Percentiles rank a stretch among this genome's conserved stretches.
phyloP scores from a whole-genome alignment of 148 eudicot genomes.

The Cornus florida region DNA sequence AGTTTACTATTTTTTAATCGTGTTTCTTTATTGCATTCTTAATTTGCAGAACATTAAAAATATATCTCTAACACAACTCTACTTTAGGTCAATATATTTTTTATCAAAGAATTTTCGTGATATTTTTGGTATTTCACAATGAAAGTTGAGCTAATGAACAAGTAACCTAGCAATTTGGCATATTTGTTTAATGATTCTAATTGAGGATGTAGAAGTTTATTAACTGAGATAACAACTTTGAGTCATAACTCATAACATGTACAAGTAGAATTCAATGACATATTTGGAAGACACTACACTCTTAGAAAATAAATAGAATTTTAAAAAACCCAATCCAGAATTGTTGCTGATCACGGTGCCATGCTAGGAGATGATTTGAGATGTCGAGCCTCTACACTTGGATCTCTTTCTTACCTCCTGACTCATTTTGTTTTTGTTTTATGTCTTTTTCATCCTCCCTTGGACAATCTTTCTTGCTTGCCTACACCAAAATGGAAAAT shows the following conservation, averaged over 20 bases:
- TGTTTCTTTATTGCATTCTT: too few species aligned
- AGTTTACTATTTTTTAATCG: too few species aligned
- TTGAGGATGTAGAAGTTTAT: neutral
- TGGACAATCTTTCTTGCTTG: constrained; percentile 31
- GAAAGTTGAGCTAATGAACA: too few species aligned
- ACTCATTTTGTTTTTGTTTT: constrained; percentile 32
- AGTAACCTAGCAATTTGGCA: too few species aligned
- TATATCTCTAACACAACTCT: too few species aligned
- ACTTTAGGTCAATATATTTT: too few species aligned
- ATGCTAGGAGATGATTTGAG: constrained; percentile 14
- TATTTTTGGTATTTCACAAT: too few species aligned
- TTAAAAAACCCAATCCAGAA: constrained; percentile 10
- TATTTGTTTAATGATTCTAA: neutral
- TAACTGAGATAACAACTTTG: neutral
- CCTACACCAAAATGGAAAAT: constrained; percentile 20
- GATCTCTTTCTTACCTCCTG: constrained; percentile 23
- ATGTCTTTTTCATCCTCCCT: constrained; percentile 28
- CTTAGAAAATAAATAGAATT: neutral
- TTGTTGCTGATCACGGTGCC: neutral
- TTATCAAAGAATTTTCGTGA: too few species aligned
- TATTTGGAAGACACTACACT: neutral
- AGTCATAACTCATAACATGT: constrained; percentile 10
- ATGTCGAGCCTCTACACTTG: constrained; percentile 22
- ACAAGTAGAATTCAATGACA: neutral
- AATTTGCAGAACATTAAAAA: too few species aligned